Evolutionary conservation across 176 grass and related monocot genomes (phyloP).

Genomic region (Aegilops sharonensis): DNA sequence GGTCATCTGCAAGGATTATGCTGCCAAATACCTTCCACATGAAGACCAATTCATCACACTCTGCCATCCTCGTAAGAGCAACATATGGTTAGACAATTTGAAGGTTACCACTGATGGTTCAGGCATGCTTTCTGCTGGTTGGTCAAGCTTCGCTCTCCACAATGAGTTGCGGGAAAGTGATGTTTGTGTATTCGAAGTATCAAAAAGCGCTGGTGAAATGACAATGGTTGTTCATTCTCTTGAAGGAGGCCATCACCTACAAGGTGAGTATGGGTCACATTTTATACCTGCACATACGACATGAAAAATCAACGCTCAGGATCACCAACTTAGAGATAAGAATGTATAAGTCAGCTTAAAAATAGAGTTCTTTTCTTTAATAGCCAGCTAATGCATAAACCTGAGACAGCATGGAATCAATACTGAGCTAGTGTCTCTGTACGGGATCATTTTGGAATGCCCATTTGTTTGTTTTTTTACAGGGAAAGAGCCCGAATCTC

Average conservation of each 20-base stretch:
- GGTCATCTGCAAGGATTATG: slow-evolving; percentile 14
- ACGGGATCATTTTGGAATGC: not conserved
- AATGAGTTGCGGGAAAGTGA: slow-evolving; percentile 20
- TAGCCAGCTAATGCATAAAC: not conserved
- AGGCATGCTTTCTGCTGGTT: not conserved
- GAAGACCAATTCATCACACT: not conserved
- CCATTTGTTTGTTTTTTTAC: not conserved
- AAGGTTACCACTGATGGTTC: not conserved
- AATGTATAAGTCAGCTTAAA: not conserved
- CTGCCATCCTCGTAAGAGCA: not conserved
- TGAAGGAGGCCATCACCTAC: not conserved
- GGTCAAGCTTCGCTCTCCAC: not conserved
- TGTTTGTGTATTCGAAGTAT: slow-evolving; percentile 38
- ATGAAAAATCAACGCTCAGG: not conserved
- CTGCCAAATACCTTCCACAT: slow-evolving; percentile 6
- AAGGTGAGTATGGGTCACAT: not conserved
- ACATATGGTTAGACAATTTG: slow-evolving; percentile 17
- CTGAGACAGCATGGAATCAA: not conserved
- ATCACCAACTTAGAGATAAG: not conserved
- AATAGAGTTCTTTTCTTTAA: not conserved
- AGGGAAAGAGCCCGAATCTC: too few relatives aligned
- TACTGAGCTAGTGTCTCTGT: not conserved
- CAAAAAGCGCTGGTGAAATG: not conserved
- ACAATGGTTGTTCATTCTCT: slow-evolving; percentile 10
- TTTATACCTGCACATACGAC: not conserved